A percentile compares a stretch with the other conserved stretches of the same genome.
Evolutionary conservation across 1,284 basidiomycete genomes (phyloP).

Genomic region (Rugosomyces carneus): DNA sequence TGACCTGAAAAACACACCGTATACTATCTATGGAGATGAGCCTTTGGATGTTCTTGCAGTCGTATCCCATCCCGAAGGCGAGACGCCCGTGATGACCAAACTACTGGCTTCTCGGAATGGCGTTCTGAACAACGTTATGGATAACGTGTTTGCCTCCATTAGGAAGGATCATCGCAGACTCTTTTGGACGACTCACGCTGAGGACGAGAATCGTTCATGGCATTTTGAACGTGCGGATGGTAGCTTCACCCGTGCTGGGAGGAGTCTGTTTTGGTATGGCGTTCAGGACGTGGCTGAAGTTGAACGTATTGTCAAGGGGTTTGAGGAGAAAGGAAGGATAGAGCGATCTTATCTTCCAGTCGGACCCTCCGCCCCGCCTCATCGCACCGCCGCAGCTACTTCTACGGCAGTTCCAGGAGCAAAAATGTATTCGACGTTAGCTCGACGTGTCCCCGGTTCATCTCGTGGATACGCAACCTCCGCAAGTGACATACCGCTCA

Average conservation of each 20-base stretch:
- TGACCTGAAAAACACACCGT: slow-evolving; percentile 75
- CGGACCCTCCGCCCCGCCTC: slow-evolving; percentile 71
- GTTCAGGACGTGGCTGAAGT: slow-evolving; percentile 91
- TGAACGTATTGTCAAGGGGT: slow-evolving; percentile 76
- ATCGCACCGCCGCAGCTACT: slow-evolving; percentile 35
- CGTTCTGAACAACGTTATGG: slow-evolving; percentile 89
- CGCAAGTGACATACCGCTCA: slow-evolving; percentile 32
- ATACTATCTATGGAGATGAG: slow-evolving; percentile 97
- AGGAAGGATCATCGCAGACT: slow-evolving; percentile 92
- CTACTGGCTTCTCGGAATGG: slow-evolving; percentile 86
- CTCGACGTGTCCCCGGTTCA: slow-evolving; percentile 45
- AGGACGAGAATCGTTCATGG: slow-evolving; percentile 96
- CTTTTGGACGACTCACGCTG: slow-evolving; percentile 94
- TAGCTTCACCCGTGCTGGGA: slow-evolving; percentile 92
- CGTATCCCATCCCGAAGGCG: slow-evolving; percentile 86
- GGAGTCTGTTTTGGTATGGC: slow-evolving; percentile 97
- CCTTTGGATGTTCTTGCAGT: slow-evolving; percentile 94
- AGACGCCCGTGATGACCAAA: slow-evolving; percentile 90
- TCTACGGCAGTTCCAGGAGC: slow-evolving; percentile 26
- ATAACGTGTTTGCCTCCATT: slow-evolving; percentile 96
- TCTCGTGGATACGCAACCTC: slow-evolving; percentile 62
- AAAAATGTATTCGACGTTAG: slow-evolving; percentile 71
- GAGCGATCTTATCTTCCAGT: slow-evolving; percentile 88
- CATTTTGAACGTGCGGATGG: slow-evolving; percentile 99
- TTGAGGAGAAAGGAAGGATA: slow-evolving; percentile 84